Evolutionary conservation across 2,329 filamentous ascomycete genomes (phyloP).

Genomic region (Sclerotiophoma versabilis): DNA sequence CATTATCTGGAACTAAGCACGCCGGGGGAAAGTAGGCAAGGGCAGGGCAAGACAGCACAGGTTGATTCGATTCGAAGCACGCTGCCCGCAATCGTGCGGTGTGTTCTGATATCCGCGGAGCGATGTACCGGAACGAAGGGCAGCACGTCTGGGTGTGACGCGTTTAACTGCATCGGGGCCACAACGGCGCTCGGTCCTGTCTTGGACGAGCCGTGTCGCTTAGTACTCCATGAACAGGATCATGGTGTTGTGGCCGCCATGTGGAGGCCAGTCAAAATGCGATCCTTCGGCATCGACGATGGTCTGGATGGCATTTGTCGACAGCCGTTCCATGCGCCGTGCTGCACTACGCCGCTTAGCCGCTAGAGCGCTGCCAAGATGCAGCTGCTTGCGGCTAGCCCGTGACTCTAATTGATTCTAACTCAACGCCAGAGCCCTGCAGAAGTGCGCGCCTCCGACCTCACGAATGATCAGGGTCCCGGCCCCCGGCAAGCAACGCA

Average conservation of each 20-base stretch:
- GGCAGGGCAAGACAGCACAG: neutral
- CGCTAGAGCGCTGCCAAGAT: neutral
- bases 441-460: neutral
- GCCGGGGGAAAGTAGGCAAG: neutral
- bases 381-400: neutral
- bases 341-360: constrained; percentile 1
- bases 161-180: constrained; percentile 1
- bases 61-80: neutral
- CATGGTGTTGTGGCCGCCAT: constrained; percentile 9
- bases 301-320: constrained; percentile 4
- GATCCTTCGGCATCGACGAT: constrained; percentile 14
- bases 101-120: constrained; percentile 15
- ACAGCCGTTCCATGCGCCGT: constrained; percentile 2
- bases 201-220: constrained; percentile 6
- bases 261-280: constrained; percentile 11
- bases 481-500: neutral
- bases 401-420: neutral
- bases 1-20: constrained; percentile 17
- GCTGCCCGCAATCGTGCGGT: constrained; percentile 7
- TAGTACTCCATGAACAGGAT: constrained; percentile 3
- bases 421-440: constrained; percentile 1
- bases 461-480: neutral
- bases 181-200: constrained; percentile 14
- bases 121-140: neutral
- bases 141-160: neutral